Evolutionary conservation across 2,329 filamentous ascomycete genomes (phyloP).

Genomic region (Cordyceps militaris): DNA sequence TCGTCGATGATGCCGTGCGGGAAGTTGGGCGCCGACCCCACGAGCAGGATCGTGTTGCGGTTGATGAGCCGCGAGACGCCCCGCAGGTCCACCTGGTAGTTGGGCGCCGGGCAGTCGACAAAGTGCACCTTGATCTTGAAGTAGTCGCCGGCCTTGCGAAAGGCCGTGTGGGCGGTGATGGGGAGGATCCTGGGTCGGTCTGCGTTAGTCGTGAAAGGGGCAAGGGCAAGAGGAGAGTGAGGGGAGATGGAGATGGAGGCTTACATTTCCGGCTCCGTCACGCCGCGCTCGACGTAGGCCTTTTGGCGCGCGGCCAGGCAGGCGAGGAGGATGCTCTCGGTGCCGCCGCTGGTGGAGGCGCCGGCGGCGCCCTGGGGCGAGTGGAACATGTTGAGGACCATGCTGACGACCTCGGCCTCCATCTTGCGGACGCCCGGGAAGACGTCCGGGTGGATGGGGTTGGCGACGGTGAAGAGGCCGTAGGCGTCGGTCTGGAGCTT

Average conservation of each 20-base stretch:
- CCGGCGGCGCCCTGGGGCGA: conserved; percentile 79
- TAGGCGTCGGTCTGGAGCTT: conserved; percentile 88
- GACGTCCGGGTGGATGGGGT: conserved; percentile 96
- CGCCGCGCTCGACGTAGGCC: conserved; percentile 73
- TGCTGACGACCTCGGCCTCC: conserved; percentile 96
- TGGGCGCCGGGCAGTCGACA: conserved; percentile 77
- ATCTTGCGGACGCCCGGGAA: conserved; percentile 98
- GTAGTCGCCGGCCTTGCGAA: conserved; percentile 90
- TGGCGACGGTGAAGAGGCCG: conserved; percentile 87
- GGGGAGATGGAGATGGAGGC: conserved; percentile 18
- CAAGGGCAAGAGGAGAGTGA: neutral
- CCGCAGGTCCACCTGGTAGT: conserved; percentile 74
- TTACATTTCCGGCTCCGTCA: conserved; percentile 92
- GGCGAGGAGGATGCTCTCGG: conserved; percentile 95
- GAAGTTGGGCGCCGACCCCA: conserved; percentile 94
- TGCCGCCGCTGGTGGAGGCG: conserved; percentile 86
- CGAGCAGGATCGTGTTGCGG: conserved; percentile 85
- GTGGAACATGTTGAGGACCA: conserved; percentile 87
- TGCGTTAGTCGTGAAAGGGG: neutral
- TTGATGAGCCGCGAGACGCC: conserved; percentile 82
- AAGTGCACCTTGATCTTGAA: conserved; percentile 94
- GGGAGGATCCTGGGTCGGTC: conserved; percentile 70
- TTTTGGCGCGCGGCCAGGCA: conserved; percentile 86
- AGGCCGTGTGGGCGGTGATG: conserved; percentile 90
- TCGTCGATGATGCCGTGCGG: conserved; percentile 98